Evolutionary conservation across 306 rosid species (phyloP).

Genomic region (Phaseolus lunatus): DNA sequence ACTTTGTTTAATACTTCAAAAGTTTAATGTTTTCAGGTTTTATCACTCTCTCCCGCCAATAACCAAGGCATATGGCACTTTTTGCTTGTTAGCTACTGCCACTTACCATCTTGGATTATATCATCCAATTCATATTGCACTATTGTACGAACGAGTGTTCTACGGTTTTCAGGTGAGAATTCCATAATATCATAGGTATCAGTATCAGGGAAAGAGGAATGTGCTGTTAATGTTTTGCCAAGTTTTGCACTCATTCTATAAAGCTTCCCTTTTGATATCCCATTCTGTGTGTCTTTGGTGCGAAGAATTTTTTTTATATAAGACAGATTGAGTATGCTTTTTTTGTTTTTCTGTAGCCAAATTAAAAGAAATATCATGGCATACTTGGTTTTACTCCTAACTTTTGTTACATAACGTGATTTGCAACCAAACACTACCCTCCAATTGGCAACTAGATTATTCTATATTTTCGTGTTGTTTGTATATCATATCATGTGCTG

Average conservation of each 20-base stretch:
- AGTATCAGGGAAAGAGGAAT: neutral
- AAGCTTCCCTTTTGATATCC: constrained; percentile 8
- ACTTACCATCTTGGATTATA: constrained; percentile 64
- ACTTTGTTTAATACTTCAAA: constrained; percentile 26
- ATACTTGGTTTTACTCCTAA: constrained; percentile 24
- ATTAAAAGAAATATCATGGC: neutral
- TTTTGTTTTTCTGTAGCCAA: neutral
- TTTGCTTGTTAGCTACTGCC: constrained; percentile 72
- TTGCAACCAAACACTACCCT: neutral
- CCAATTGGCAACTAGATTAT: constrained; percentile 5
- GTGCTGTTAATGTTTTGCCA: constrained; percentile 3
- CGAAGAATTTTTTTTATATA: neutral
- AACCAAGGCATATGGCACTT: constrained; percentile 87
- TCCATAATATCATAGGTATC: neutral
- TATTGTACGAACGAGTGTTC: constrained; percentile 53
- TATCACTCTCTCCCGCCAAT: constrained; percentile 92
- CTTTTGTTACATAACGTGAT: neutral
- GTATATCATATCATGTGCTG: neutral
- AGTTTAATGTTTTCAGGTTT: constrained; percentile 60
- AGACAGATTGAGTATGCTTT: neutral
- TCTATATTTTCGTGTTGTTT: constrained; percentile 7
- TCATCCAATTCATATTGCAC: constrained; percentile 43
- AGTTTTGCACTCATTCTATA: constrained; percentile 12
- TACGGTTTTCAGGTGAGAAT: constrained; percentile 72
- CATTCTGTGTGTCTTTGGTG: neutral